These are phyloP conservation scores for Pulveroboletus sp. DNA, from an alignment of 768 basidiomycete species.

Conservation along the genomic window DNA sequence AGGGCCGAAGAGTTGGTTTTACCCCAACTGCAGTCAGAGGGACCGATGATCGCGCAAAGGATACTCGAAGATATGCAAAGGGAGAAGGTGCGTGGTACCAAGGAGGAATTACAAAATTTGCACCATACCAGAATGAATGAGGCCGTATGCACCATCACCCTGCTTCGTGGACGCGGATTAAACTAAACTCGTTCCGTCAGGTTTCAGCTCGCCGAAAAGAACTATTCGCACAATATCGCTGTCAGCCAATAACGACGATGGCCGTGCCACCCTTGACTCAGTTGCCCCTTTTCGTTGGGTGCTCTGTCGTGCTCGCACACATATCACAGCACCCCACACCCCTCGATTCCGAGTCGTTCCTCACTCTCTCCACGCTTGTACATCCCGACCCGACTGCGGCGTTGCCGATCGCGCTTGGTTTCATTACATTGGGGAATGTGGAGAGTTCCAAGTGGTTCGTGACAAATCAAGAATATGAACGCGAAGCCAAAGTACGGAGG, in stretches of 20 bases:
- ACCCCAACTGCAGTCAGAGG: constrained; percentile 50
- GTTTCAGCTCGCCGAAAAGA: constrained; percentile 51
- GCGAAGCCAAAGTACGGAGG: constrained; percentile 43
- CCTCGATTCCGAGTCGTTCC: constrained; percentile 72
- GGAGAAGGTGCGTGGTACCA: constrained; percentile 50
- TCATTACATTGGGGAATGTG: constrained; percentile 74
- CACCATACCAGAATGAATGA: constrained; percentile 46
- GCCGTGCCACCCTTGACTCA: constrained; percentile 60
- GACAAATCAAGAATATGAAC: constrained; percentile 51
- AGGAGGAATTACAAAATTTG: constrained; percentile 43
- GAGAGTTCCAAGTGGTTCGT: constrained; percentile 74
- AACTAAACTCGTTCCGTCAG: constrained; percentile 30
- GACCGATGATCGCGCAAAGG: constrained; percentile 34
- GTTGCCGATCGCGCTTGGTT: constrained; percentile 65
- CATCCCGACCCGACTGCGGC: constrained; percentile 68
- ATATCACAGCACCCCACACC: constrained; percentile 56
- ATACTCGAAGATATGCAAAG: constrained; percentile 48
- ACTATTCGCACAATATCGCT: constrained; percentile 55
- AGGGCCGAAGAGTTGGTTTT: constrained; percentile 57
- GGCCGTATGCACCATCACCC: constrained; percentile 35
- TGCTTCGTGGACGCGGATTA: neutral
- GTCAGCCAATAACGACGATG: constrained; percentile 54
- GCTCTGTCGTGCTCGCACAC: constrained; percentile 52
- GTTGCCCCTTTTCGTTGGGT: constrained; percentile 67
- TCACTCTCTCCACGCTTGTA: constrained; percentile 65